A percentile compares a stretch with the other conserved stretches of the same genome.
Conservation (phyloP, 139 green algal species). For the Picochlorum sp. region DNA sequence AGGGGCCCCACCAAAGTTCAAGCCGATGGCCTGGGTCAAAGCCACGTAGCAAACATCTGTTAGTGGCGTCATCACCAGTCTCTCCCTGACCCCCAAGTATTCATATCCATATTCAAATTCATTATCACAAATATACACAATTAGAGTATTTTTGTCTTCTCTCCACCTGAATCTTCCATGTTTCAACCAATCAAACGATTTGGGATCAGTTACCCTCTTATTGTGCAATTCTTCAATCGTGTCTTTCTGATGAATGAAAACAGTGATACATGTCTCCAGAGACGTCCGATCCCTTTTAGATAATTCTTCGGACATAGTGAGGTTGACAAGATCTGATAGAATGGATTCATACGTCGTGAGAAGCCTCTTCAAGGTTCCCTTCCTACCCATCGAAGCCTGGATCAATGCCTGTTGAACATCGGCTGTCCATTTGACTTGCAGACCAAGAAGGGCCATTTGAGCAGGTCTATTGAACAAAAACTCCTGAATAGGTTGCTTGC, state of each 20-base stretch:
- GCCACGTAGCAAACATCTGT: slow-evolving; percentile 97
- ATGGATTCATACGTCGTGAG: slow-evolving; percentile 77
- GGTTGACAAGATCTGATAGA: slow-evolving; percentile 72
- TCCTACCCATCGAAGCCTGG: slow-evolving; percentile 66
- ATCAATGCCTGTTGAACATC: slow-evolving; percentile 57
- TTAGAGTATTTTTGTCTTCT: slow-evolving; percentile 83
- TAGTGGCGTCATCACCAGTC: slow-evolving; percentile 90
- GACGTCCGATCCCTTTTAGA: slow-evolving; percentile 76
- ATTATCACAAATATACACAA: slow-evolving; percentile 94
- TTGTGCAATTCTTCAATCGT: slow-evolving; percentile 74
- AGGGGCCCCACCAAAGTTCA: slow-evolving; percentile 91
- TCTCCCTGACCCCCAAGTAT: slow-evolving; percentile 91
- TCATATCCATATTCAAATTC: slow-evolving; percentile 97
- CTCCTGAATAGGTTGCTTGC: not conserved
- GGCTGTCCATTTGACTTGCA: slow-evolving; percentile 93
- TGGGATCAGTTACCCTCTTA: slow-evolving; percentile 90
- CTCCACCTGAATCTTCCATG: slow-evolving; percentile 91
- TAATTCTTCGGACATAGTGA: slow-evolving; percentile 74
- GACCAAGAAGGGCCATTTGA: slow-evolving; percentile 77
- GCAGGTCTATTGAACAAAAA: slow-evolving; percentile 32
- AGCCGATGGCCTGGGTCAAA: slow-evolving; percentile 85
- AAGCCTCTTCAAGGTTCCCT: slow-evolving; percentile 74
- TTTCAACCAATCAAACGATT: slow-evolving; percentile 97
- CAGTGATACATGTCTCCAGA: slow-evolving; percentile 95
- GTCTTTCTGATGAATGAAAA: slow-evolving; percentile 97